phyloP scores from a whole-genome alignment of 495 filamentous ascomycete genomes.

The Achaetomiella virescens region DNA sequence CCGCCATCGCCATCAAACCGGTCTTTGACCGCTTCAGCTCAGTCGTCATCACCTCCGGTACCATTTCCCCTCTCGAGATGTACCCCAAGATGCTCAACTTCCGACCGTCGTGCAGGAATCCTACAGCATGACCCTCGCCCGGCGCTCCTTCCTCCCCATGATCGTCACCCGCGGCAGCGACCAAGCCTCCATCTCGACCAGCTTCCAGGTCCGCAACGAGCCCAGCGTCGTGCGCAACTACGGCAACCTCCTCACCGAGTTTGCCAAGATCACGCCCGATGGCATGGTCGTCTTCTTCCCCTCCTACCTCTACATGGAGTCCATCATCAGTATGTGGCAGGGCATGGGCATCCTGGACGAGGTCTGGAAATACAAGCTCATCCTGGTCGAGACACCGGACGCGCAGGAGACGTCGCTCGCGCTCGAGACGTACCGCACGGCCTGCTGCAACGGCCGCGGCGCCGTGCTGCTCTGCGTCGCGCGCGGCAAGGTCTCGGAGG shows the following conservation, averaged over 20 bases:
- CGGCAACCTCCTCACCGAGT: slow-evolving; percentile 85
- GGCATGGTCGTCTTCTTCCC: slow-evolving; percentile 99
- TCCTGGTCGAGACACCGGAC: slow-evolving; percentile 96
- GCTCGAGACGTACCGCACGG: slow-evolving; percentile 92
- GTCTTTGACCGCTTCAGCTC: slow-evolving; percentile 96
- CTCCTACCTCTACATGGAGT: slow-evolving; percentile 98
- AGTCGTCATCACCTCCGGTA: slow-evolving; percentile 97
- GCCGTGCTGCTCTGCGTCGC: slow-evolving; percentile 91
- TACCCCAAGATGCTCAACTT: slow-evolving; percentile 99
- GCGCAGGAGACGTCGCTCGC: slow-evolving; percentile 94
- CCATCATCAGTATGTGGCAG: slow-evolving; percentile 98
- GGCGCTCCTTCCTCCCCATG: slow-evolving; percentile 95
- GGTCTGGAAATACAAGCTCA: slow-evolving; percentile 99
- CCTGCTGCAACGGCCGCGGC: slow-evolving; percentile 92
- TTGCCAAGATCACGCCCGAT: slow-evolving; percentile 89
- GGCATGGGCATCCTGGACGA: slow-evolving; percentile 95
- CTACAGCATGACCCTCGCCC: slow-evolving; percentile 92
- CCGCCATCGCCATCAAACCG: slow-evolving; percentile 96
- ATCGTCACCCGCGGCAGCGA: slow-evolving; percentile 94
- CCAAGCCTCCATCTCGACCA: slow-evolving; percentile 82
- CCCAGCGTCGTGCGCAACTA: slow-evolving; percentile 93
- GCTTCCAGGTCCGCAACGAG: slow-evolving; percentile 92
- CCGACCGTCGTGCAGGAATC: slow-evolving; percentile 87
- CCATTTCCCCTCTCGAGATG: slow-evolving; percentile 95
- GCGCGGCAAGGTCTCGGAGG: slow-evolving; percentile 93